phyloP scores from a whole-genome alignment of 139 green algal genomes.

The Auxenochlorella protothecoides region DNA sequence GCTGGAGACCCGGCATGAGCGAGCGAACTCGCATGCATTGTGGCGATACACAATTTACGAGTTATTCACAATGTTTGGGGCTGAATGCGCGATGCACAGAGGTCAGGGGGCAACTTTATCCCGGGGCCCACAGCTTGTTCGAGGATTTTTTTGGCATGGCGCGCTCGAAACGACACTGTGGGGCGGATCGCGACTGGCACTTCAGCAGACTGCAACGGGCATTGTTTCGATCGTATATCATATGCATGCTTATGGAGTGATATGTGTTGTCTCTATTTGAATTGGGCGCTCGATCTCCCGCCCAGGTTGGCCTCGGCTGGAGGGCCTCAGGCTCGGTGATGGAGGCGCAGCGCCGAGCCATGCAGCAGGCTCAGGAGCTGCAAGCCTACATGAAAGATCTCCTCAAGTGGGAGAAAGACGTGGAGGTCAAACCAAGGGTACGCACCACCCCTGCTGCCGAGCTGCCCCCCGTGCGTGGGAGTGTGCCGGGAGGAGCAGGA shows the following conservation, averaged over 20 bases:
- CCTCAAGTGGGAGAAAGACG: conserved; percentile 36
- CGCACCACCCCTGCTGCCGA: neutral
- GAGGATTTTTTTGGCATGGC: no score
- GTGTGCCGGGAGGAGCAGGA: conserved; percentile 18
- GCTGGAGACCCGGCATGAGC: no score
- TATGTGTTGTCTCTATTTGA: neutral
- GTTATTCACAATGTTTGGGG: no score
- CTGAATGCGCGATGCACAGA: no score
- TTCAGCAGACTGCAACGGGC: neutral
- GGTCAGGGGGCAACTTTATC: no score
- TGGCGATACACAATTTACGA: no score
- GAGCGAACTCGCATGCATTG: no score
- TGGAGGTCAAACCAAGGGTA: conserved; percentile 30
- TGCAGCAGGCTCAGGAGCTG: conserved; percentile 46
- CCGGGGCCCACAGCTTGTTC: no score
- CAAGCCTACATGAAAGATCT: conserved; percentile 55
- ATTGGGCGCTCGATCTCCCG: conserved; percentile 4
- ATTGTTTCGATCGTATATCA: neutral
- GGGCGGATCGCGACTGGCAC: conserved; percentile 4
- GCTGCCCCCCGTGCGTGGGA: neutral
- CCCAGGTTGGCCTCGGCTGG: no score
- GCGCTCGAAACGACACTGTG: no score
- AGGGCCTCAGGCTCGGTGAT: no score
- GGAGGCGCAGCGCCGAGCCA: conserved; percentile 41
- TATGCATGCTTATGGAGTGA: neutral